These are phyloP conservation scores for Mortierella sp. DNA, from an alignment of 371 early-diverging fungal genomes.

Conservation along the genomic window DNA sequence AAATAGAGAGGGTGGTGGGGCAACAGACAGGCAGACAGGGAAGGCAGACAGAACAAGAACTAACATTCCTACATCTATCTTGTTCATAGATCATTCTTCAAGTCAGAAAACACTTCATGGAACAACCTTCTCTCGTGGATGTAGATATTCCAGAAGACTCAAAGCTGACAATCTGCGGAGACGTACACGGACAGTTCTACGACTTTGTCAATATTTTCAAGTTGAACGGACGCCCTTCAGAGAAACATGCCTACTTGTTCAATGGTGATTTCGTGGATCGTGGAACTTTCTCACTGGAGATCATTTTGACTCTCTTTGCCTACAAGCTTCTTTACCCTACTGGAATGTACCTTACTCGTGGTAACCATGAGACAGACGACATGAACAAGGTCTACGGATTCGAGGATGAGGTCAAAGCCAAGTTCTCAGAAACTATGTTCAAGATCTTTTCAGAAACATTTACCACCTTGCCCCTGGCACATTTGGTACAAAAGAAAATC, in stretches of 20 bases:
- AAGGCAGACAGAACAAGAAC: not conserved
- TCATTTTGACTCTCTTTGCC: constrained; percentile 93
- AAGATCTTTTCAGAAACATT: constrained; percentile 95
- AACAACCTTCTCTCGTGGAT: constrained; percentile 1
- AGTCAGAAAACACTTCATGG: constrained; percentile 17
- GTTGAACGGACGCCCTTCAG: constrained; percentile 89
- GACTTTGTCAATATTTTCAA: constrained; percentile 96
- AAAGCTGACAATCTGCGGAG: constrained; percentile 96
- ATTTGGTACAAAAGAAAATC: constrained; percentile 92
- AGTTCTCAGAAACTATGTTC: constrained; percentile 93
- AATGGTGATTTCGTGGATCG: constrained; percentile 99
- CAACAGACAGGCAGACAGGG: no score
- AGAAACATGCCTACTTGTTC: constrained; percentile 89
- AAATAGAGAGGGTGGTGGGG: no score
- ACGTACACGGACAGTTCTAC: constrained; percentile 99
- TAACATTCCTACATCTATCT: not conserved
- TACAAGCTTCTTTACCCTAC: constrained; percentile 94
- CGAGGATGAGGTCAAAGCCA: constrained; percentile 97
- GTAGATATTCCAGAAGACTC: constrained; percentile 56
- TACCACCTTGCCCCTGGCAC: constrained; percentile 94
- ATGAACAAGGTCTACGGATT: constrained; percentile 99
- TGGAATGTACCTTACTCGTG: constrained; percentile 90
- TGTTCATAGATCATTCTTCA: constrained; percentile 4
- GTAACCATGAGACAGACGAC: constrained; percentile 98
- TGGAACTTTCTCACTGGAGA: constrained; percentile 96